These are phyloP conservation scores for Penicillium alfredii DNA, from an alignment of 495 filamentous ascomycete species.

Conservation along the genomic window DNA sequence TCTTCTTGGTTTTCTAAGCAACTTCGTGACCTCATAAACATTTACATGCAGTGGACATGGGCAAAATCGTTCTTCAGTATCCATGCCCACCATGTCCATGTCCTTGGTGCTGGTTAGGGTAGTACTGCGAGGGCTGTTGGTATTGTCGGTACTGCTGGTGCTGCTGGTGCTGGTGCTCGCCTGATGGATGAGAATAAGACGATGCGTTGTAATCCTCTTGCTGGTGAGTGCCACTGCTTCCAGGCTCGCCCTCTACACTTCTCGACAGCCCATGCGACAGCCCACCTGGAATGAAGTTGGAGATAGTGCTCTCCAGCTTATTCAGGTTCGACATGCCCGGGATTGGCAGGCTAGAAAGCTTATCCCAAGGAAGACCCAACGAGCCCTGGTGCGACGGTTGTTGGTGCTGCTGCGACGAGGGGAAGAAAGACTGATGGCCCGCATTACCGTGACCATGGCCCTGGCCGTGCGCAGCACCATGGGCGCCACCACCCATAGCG, in stretches of 20 bases:
- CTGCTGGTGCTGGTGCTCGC: constrained; percentile 1
- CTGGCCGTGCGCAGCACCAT: constrained; percentile 9
- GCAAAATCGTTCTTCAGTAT: too few species aligned
- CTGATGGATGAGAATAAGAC: constrained; percentile 3
- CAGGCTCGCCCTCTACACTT: constrained; percentile 14
- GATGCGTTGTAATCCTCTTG: constrained; percentile 4
- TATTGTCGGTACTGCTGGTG: constrained; percentile 5
- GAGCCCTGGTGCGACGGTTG: constrained; percentile 16
- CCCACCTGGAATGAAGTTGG: constrained; percentile 41
- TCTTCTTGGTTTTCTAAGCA: too few species aligned
- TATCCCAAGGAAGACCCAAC: constrained; percentile 27
- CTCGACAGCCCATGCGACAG: constrained; percentile 30
- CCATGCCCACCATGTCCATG: constrained; percentile 7
- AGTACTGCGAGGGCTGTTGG: background rate
- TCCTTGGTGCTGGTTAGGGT: constrained; percentile 1
- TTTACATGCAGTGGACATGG: too few species aligned
- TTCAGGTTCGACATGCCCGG: constrained; percentile 37
- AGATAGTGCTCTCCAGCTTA: constrained; percentile 33
- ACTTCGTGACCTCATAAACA: too few species aligned
- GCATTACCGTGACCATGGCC: constrained; percentile 11
- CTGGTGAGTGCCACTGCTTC: background rate
- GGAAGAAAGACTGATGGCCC: constrained; percentile 14
- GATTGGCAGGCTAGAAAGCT: constrained; percentile 36
- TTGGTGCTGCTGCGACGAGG: constrained; percentile 15
- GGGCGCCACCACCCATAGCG: constrained; percentile 19